Base-by-base conservation (phyloP, 352 stramenopile species). In the Phytophthora megakarya region DNA sequence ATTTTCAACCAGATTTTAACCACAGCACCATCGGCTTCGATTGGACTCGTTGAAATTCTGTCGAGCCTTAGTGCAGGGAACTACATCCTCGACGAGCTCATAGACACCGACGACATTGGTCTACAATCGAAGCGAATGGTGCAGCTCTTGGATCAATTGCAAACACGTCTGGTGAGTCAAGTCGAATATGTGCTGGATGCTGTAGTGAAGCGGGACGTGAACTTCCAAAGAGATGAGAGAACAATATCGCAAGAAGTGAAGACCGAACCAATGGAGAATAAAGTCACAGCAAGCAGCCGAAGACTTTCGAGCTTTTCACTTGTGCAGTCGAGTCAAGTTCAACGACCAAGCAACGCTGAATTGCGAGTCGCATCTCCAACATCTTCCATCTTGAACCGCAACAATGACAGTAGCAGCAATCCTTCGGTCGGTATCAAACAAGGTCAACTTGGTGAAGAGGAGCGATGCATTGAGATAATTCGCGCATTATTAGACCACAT, bases 21-120 rank as follows among this genome's bases (percentile, higher is more conserved):
- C 11, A 21, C 33, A 5, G n/a, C 33, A 3, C 45, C 63, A 2
- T 48, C 60, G 0, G 26, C 47, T 42, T 59, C 72, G 7, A 52
- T 78, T 13, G 40, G 53, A 1, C 60, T 83, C 22, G 19, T 82
- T 10, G 65, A 70, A 19, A 67, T 81, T 25, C 39, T 86, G 19
- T 61, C 68, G 11, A 56, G 63, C 13, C 48, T 85, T 7, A 50
- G 57, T 22, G 25, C 32, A 3, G 75, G 73, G 0, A 51, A 49
- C 52, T 75, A 70, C 10, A 23, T 50, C 4, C 48, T 89, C 3
- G 65, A 78, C 19, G 77, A 83, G 26, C 33, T 87, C 3, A 46
- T 86, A 2, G 80, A 86, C 19, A 32, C 50, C 0, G 64, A 62
- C 25, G 56, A 81, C 65, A 48, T 40, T 7, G 21, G 54, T 4